Percentiles rank a stretch among this genome's conserved stretches.
phyloP scores from a whole-genome alignment of 2,329 filamentous ascomycete genomes.

The Fusarium bulbicola region DNA sequence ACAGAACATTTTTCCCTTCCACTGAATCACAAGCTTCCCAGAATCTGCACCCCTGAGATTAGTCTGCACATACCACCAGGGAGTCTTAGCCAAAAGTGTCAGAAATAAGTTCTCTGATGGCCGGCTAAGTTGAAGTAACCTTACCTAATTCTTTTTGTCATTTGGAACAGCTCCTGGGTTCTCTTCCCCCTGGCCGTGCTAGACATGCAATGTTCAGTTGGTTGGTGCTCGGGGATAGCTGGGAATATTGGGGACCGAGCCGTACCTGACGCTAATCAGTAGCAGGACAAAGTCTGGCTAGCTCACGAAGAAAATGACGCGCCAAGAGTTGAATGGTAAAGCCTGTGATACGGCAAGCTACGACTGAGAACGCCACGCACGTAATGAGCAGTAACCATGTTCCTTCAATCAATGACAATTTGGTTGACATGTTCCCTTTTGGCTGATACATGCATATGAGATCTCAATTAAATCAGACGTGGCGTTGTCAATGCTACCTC shows the following conservation, averaged over 20 bases:
- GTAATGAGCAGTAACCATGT: neutral
- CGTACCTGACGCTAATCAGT: conserved; percentile 3
- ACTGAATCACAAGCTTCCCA: neutral
- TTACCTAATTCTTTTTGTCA: neutral
- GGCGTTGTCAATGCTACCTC: neutral
- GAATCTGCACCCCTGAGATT: conserved; percentile 1
- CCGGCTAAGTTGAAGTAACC: accelerated
- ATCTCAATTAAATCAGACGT: neutral
- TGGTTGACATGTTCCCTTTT: neutral
- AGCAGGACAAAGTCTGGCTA: neutral
- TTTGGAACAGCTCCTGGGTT: neutral
- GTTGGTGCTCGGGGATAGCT: neutral
- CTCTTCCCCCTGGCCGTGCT: neutral
- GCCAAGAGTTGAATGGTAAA: neutral
- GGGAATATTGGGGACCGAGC: neutral
- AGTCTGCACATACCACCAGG: neutral
- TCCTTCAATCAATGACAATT: neutral
- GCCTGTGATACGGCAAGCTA: neutral
- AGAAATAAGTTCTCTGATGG: neutral
- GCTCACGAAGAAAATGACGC: neutral
- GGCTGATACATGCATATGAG: neutral
- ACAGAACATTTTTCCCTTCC: neutral
- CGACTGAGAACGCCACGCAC: neutral
- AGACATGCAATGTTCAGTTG: neutral
- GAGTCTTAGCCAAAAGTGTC: neutral